Base-by-base conservation (phyloP, 2,329 filamentous ascomycete genomes). In the Rutstroemia sp. region DNA sequence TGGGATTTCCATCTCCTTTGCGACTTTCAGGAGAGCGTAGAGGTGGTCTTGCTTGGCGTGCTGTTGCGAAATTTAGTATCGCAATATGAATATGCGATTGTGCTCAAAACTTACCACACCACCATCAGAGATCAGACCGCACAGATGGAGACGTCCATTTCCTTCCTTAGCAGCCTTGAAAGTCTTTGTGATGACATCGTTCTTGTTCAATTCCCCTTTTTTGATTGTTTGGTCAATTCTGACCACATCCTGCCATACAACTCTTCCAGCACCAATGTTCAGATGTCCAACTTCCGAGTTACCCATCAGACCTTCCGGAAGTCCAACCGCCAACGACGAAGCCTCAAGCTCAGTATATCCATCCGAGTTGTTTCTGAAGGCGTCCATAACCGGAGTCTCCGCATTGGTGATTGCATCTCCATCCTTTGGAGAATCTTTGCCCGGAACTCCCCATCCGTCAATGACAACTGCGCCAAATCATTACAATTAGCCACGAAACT, bases 231-330 rank as follows among this genome's bases (percentile, higher is more conserved):
- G 83, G 74, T 96, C 94, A 75, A 99, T 99, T 68, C 94, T 88
- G 64, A 99, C 94, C 63, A 95, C 90, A 73, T 94, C 92, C 74
- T 99, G 94, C 94, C 94, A 99, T 68, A 99, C 94, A 60, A 99
- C 94, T 69, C 94, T 83, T 58, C 94, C 94, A 58, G 94, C 94
- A 68, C 94, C 94, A 72, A 99, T 97, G 80, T 99, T 99, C 77
- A 99, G 76, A 75, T 99, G 94, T 61, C 94, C 94, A 72, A 99
- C 94, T 75, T 99, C 94, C 66, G 90, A 95, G 80, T 99, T 99
- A 64, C 94, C 94, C 94, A 99, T 99, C 64, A 99, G 79, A 58
- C 94, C 94, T 72, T 99, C 92, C 19, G 94, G 94, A 53, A 99
- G 83, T 64, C 94, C 94, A 63, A 99, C 94, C 47, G 94, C 94